Base-by-base conservation (phyloP, 805 yeast genomes). In the Candida boleticola region DNA sequence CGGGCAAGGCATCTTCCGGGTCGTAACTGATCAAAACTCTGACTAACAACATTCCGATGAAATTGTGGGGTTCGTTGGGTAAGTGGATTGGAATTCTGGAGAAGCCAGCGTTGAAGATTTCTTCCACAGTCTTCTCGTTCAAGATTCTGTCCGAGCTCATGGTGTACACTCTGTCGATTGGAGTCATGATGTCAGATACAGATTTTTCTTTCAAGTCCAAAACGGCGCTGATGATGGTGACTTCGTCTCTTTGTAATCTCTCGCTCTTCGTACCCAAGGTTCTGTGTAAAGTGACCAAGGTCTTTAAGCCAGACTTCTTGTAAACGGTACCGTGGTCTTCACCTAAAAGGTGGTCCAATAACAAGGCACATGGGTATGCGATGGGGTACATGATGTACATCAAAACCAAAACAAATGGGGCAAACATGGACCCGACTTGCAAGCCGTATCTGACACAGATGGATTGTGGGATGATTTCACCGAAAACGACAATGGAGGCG, bases 291-390 rank as follows among this genome's bases (percentile, higher is more conserved):
- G 96, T 88, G 40, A 92, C 99, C 52, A 92, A 75, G 1, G 97
- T 88, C 65, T 93, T 92, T 55, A 92, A 78, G 1, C 98, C 98
- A 5, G 89, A 83, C 62, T 88, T 89, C 60, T 88, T 89, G 68
- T 92, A 92, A 31, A 92, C 80, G 1, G 96, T 89, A 26, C 99
- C 98, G 63, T 92, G 98, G 64, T 89, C 96, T 66, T 92, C 95
- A 41, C 99, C 99, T 27, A 92, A 72, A 29, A 84, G 75, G 54
- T 77, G 74, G 64, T 92, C 99, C 50, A 92, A 74, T 29, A 92
- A 69, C 45, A 79, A 55, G 1, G 97, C 92, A 45, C 84, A 82
- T 2, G 99, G 99, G 55, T 88, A 88, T 1, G 97, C 96, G 34
- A 92, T 73, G 0, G 98, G 98, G 61, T 85, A 89, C 85, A 92